A percentile compares a stretch with the other conserved stretches of the same genome.
Conservation (phyloP, 2,329 filamentous ascomycete genomes). For the Exophiala sp. region DNA sequence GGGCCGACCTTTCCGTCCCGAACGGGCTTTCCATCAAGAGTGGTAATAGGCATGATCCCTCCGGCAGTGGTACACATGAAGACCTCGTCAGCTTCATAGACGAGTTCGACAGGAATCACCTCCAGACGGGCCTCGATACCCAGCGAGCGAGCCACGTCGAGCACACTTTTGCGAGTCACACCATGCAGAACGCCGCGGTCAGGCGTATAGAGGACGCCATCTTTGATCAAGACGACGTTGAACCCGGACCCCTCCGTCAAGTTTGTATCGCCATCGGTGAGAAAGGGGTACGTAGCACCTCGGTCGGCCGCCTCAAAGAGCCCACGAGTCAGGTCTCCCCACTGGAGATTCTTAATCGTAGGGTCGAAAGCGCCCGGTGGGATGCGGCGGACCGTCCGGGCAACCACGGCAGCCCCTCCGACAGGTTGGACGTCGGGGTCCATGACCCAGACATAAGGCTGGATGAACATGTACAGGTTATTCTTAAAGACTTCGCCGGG, state of each 20-base stretch:
- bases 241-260: conserved; percentile 49
- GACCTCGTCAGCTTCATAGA: conserved; percentile 45
- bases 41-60: conserved; percentile 50
- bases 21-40: conserved; percentile 41
- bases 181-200: conserved; percentile 46
- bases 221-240: conserved; percentile 46
- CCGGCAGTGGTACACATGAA: conserved; percentile 52
- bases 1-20: conserved; percentile 42
- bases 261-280: conserved; percentile 47
- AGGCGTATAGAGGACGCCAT: conserved; percentile 43
- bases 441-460: conserved; percentile 50
- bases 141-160: conserved; percentile 38
- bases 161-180: conserved; percentile 46
- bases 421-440: conserved; percentile 39
- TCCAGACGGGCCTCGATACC: conserved; percentile 38
- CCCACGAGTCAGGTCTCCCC: conserved; percentile 45
- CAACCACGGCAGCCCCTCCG: conserved; percentile 42
- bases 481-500: conserved; percentile 34
- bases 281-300: conserved; percentile 44
- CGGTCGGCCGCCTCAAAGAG: conserved; percentile 46
- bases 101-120: conserved; percentile 39
- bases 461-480: conserved; percentile 46
- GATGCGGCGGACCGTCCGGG: conserved; percentile 42
- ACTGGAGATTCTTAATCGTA: conserved; percentile 49
- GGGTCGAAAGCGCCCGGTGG: conserved; percentile 47